Base-by-base conservation (phyloP, 768 basidiomycete genomes). In the Leccinum truebloodii region DNA sequence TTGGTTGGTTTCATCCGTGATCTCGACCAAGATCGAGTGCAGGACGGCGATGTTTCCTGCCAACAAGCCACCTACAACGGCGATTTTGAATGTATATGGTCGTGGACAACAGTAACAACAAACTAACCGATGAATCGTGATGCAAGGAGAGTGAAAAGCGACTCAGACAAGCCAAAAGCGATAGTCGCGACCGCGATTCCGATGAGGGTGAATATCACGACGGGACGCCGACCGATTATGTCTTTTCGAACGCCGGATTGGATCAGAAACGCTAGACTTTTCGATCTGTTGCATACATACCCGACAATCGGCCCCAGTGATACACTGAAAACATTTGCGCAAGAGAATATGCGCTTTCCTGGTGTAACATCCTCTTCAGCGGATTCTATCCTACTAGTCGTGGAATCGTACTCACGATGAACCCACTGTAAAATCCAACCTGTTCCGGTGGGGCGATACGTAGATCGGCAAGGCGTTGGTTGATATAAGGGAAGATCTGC, bases 1-100 rank as follows among this genome's bases (percentile, higher is more conserved):
- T 44, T 60, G 63, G 5, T 64, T 65, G 12, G 54, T 65, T 6
- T 64, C 58, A 22, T 64, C 63, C 1, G 63, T 64, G 6, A 64
- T 57, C 51, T 64, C 63, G 8, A 41, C 58, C 20, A 64, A 50
- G 3, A 65, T 53, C 0, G 63, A 60, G 26, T 64, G 58, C 12
- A 64, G 6, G 3, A 65, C 63, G 2, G 63, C 63, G 3, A 56
- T 60, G 12, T 56, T 60, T 50, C 54, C 63, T 22, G 51, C 58
- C 4, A 57, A 12, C 22, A 61, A 57, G 52, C 64, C 63, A 58
- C 53, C 63, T 64, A n/a, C 14, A 26, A 8, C 13, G 6, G 22
- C 13, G 3, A 39, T 6, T 13, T 16, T 22, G 28, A 46, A 14
- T 48, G 1, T n/a, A 32, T 12, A 20, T 46, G 20, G 20, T 34